phyloP scores from a whole-genome alignment of 208 protist species.

The Leishmania aethiopica region DNA sequence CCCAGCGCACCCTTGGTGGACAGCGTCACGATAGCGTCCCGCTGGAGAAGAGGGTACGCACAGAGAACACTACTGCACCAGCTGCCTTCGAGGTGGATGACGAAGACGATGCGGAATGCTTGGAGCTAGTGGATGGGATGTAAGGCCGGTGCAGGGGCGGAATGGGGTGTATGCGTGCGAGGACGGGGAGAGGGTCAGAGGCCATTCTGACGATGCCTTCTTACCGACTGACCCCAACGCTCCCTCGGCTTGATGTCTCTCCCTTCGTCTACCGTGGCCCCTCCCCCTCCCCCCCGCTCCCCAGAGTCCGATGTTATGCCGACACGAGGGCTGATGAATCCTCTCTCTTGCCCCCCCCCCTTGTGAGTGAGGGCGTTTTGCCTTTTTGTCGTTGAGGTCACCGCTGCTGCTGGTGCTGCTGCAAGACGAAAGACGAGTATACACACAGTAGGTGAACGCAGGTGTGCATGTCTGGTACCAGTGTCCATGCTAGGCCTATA shows the following conservation, averaged over 20 bases:
- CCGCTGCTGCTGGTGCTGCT: conserved; percentile 9
- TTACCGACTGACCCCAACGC: background rate
- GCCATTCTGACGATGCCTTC: background rate
- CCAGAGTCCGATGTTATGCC: background rate
- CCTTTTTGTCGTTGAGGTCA: background rate
- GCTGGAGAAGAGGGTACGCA: background rate
- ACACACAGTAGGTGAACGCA: background rate
- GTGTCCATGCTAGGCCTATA: background rate
- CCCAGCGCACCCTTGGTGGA: background rate
- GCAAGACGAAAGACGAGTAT: background rate
- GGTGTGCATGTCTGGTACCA: background rate
- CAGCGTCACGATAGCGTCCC: background rate
- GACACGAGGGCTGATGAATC: background rate
- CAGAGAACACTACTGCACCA: background rate
- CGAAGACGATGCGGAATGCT: conserved; percentile 65
- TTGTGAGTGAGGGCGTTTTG: background rate
- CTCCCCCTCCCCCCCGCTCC: background rate
- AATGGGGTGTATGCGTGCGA: background rate
- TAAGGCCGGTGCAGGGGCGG: conserved; percentile 17
- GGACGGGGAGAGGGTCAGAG: background rate
- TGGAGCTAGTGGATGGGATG: conserved; percentile 76
- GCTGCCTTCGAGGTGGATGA: conserved; percentile 11
- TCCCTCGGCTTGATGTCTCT: background rate
- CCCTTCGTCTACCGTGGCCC: background rate
- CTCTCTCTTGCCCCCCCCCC: background rate